Evolutionary conservation across 208 protist genomes (phyloP).

Genomic region (Phytomonas serpens): DNA sequence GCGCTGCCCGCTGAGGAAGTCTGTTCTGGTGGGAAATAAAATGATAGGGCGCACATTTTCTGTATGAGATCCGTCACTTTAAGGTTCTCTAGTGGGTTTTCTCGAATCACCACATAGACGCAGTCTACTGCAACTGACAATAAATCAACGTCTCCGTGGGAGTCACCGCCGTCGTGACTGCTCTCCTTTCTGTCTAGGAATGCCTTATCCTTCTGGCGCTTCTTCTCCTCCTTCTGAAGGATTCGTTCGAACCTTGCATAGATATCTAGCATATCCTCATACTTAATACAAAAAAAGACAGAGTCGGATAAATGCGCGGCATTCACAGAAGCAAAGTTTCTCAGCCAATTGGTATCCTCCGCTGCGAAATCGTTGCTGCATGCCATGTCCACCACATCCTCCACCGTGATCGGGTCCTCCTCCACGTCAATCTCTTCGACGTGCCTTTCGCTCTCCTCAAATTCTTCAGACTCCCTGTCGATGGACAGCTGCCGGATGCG

Average conservation of each 20-base stretch:
- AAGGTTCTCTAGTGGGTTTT: not conserved
- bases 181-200: not conserved
- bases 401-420: constrained; percentile 46
- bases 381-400: constrained; percentile 74
- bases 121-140: not conserved
- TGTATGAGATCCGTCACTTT: not conserved
- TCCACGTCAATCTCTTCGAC: constrained; percentile 26
- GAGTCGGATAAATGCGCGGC: constrained; percentile 17
- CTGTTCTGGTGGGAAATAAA: not conserved
- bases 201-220: not conserved
- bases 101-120: constrained; percentile 1
- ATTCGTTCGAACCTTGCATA: not conserved
- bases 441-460: not conserved
- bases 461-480: constrained; percentile 7
- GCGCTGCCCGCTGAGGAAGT: constrained; percentile 8
- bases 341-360: constrained; percentile 66
- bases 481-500: not conserved
- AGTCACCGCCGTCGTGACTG: not conserved
- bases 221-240: constrained; percentile 7
- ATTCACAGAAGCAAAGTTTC: constrained; percentile 38
- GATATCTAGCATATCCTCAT: constrained; percentile 42
- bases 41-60: not conserved
- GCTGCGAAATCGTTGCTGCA: constrained; percentile 64
- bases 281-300: constrained; percentile 76
- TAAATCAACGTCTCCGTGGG: not conserved